These are phyloP conservation scores for Kentomonas sorsogonicus DNA, from an alignment of 208 protist species.

Conservation along the genomic window DNA sequence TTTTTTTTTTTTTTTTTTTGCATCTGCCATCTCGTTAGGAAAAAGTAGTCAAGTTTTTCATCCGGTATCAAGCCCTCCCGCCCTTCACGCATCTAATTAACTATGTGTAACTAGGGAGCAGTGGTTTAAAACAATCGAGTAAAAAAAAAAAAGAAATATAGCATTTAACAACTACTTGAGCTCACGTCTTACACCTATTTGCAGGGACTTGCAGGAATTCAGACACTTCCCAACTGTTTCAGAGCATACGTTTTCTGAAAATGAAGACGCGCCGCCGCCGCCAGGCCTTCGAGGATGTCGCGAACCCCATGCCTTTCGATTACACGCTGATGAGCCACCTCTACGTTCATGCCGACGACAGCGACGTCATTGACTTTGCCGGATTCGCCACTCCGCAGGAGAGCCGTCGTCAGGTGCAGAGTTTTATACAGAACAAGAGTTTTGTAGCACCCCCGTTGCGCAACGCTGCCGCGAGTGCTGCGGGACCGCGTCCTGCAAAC, in stretches of 20 bases:
- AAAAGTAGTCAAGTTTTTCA: too few relatives aligned
- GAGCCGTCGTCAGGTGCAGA: conserved; percentile 16
- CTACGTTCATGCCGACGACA: conserved; percentile 66
- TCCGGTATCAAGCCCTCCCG: too few relatives aligned
- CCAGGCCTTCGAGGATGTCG: conserved; percentile 18
- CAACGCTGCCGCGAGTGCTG: too few relatives aligned
- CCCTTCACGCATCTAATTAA: too few relatives aligned
- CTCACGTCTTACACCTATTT: background rate
- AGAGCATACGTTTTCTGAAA: too few relatives aligned
- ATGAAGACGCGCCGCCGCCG: conserved; percentile 66
- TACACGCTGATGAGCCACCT: conserved; percentile 66
- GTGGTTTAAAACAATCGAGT: too few relatives aligned
- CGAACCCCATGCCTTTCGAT: conserved; percentile 52
- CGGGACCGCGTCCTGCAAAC: background rate
- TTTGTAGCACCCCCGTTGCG: too few relatives aligned
- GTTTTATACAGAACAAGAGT: conserved; percentile 43
- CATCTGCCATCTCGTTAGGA: background rate
- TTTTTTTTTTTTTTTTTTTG: conserved; percentile 5
- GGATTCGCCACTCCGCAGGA: conserved; percentile 22
- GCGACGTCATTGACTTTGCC: conserved; percentile 75
- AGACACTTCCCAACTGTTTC: background rate
- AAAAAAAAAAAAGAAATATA: too few relatives aligned
- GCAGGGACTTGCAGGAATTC: background rate
- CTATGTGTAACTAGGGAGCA: too few relatives aligned
- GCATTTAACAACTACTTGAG: too few relatives aligned